phyloP scores from a whole-genome alignment of 2,329 filamentous ascomycete species.

The Fusarium sp. region DNA sequence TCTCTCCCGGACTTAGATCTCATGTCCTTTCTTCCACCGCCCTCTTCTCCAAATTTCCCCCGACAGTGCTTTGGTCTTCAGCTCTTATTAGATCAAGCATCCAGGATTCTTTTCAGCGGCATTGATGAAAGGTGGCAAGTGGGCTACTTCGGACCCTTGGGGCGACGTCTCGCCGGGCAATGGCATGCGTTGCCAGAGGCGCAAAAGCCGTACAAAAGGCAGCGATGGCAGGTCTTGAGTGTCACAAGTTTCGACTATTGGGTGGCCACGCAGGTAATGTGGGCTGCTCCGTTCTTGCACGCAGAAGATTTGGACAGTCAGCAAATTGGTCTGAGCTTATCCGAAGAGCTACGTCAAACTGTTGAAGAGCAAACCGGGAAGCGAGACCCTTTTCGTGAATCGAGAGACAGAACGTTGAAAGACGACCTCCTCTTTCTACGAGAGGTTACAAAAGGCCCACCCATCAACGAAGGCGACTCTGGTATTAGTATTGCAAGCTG shows the following conservation, averaged over 20 bases:
- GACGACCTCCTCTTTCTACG: conserved; percentile 9
- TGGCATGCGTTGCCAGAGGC: conserved; percentile 3
- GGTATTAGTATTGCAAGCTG: background rate
- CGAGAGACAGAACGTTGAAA: background rate
- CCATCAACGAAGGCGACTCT: accelerated
- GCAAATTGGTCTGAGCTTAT: background rate
- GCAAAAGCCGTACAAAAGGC: background rate
- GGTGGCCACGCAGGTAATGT: conserved; percentile 11
- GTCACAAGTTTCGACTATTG: conserved; percentile 7
- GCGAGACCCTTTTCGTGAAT: background rate
- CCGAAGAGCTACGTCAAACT: background rate
- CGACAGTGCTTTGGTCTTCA: conserved; percentile 17
- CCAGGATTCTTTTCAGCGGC: background rate
- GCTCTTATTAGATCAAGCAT: conserved; percentile 1
- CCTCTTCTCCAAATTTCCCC: background rate
- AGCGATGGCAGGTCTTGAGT: background rate
- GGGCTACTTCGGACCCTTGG: conserved; percentile 1
- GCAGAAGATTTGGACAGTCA: conserved; percentile 21
- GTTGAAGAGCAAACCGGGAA: background rate
- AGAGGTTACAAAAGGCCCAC: background rate
- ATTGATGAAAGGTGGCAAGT: conserved; percentile 17
- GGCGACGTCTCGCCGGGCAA: background rate
- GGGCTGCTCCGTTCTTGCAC: conserved; percentile 19
- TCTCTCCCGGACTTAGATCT: background rate
- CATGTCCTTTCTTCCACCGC: background rate